phyloP scores from a whole-genome alignment of 257 asterid genomes.

The Scutellaria barbata region DNA sequence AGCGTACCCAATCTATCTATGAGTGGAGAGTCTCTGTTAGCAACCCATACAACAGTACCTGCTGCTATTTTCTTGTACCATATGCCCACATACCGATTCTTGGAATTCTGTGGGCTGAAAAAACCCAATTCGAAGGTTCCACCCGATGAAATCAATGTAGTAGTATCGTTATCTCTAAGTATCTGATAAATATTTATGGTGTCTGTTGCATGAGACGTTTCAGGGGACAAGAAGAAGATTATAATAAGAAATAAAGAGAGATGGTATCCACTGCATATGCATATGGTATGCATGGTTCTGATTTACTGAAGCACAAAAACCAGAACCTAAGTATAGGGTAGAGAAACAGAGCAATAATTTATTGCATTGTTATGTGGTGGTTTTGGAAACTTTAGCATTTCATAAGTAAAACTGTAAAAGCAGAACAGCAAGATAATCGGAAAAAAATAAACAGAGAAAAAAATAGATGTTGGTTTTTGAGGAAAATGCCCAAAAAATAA shows the following conservation, averaged over 20 bases:
- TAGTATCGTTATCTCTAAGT: constrained; percentile 39
- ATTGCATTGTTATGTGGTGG: too few species aligned
- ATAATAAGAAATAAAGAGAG: neutral
- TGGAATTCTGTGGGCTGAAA: constrained; percentile 6
- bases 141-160: constrained; percentile 43
- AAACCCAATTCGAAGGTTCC: constrained; percentile 40
- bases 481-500: too few species aligned
- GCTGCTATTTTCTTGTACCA: constrained; percentile 46
- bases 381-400: too few species aligned
- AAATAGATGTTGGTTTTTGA: too few species aligned
- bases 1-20: neutral
- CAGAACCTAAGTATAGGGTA: too few species aligned
- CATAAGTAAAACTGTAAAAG: too few species aligned
- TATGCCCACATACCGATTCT: constrained; percentile 48
- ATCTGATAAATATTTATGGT: constrained; percentile 13
- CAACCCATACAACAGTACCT: constrained; percentile 29
- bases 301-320: too few species aligned
- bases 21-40: constrained; percentile 5
- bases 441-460: too few species aligned
- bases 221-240: neutral
- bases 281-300: neutral
- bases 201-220: neutral
- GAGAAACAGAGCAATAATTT: too few species aligned
- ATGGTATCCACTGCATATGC: neutral
- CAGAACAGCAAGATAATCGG: too few species aligned